Conservation (phyloP, 441 rosid species). For the Omphalea diandra region DNA sequence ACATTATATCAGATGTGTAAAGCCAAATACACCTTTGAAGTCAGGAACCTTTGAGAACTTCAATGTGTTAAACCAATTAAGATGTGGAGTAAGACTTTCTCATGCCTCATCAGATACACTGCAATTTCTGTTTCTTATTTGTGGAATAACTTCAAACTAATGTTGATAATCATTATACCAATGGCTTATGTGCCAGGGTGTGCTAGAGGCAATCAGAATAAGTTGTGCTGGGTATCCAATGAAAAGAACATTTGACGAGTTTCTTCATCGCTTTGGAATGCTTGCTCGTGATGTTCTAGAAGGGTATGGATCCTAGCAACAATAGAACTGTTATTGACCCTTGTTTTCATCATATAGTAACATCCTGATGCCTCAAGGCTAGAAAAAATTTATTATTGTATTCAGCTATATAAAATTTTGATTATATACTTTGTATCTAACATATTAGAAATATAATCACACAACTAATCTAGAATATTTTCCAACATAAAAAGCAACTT, state of each 20-base stretch:
- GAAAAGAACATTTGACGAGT: conserved; percentile 80
- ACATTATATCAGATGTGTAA: conserved; percentile 86
- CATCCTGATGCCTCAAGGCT: neutral
- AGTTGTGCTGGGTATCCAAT: conserved; percentile 98
- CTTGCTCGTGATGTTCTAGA: conserved; percentile 80
- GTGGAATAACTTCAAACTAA: conserved; percentile 10
- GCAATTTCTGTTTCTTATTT: neutral
- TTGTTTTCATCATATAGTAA: neutral
- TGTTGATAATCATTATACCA: neutral
- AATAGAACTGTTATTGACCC: neutral
- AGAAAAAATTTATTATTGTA: neutral
- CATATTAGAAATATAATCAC: neutral
- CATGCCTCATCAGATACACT: neutral
- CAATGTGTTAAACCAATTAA: conserved; percentile 57
- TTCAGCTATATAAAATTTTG: neutral
- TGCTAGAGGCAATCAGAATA: conserved; percentile 94
- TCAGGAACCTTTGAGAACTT: conserved; percentile 62
- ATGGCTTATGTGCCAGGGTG: conserved; percentile 54
- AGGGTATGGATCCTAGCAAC: conserved; percentile 28
- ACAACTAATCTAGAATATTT: conserved; percentile 3
- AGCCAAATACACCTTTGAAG: conserved; percentile 64
- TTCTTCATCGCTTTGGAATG: conserved; percentile 81
- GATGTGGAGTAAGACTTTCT: conserved; percentile 59
- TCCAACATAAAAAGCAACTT: conserved; percentile 4
- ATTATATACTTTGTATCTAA: neutral